Evolutionary conservation across 495 filamentous ascomycete species (phyloP).

Genomic region (Podospora pseudopauciseta): DNA sequence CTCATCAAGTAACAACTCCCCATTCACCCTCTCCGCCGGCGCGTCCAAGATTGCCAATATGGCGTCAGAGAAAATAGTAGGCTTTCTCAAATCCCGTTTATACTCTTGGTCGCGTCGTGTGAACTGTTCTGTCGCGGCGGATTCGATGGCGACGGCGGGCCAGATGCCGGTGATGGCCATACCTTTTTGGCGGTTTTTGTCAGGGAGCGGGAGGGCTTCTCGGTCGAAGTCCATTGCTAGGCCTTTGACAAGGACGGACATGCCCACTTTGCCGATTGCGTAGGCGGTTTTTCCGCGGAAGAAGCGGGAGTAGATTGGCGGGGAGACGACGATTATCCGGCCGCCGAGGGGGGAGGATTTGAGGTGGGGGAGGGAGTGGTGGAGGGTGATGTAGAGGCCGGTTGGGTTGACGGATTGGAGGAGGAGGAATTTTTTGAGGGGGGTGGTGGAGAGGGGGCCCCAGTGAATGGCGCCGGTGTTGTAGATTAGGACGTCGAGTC

Average conservation of each 20-base stretch:
- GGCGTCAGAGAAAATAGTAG: conserved; percentile 76
- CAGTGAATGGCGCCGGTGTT: conserved; percentile 89
- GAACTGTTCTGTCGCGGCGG: conserved; percentile 61
- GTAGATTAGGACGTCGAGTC: conserved; percentile 72
- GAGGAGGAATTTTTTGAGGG: conserved; percentile 72
- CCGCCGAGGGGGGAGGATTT: conserved; percentile 36
- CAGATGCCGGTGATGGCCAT: conserved; percentile 83
- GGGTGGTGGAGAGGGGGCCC: conserved; percentile 69
- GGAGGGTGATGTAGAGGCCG: conserved; percentile 66
- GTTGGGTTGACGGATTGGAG: conserved; percentile 81
- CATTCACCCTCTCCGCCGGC: conserved; percentile 60
- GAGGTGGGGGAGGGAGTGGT: conserved; percentile 60
- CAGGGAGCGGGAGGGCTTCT: conserved; percentile 39
- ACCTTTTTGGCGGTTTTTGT: conserved; percentile 27
- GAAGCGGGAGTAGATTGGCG: conserved; percentile 81
- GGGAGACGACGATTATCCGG: conserved; percentile 74
- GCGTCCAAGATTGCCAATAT: conserved; percentile 69
- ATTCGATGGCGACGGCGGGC: conserved; percentile 75
- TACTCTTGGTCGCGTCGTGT: conserved; percentile 37
- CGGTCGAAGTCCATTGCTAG: conserved; percentile 78
- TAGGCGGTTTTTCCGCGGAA: conserved; percentile 85
- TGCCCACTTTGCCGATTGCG: conserved; percentile 81
- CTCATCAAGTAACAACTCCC: conserved; percentile 71
- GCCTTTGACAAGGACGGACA: conserved; percentile 78
- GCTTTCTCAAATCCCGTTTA: conserved; percentile 57